These are phyloP conservation scores for Colletotrichum plurivorum DNA, from an alignment of 2,329 filamentous ascomycete genomes.

Conservation along the genomic window DNA sequence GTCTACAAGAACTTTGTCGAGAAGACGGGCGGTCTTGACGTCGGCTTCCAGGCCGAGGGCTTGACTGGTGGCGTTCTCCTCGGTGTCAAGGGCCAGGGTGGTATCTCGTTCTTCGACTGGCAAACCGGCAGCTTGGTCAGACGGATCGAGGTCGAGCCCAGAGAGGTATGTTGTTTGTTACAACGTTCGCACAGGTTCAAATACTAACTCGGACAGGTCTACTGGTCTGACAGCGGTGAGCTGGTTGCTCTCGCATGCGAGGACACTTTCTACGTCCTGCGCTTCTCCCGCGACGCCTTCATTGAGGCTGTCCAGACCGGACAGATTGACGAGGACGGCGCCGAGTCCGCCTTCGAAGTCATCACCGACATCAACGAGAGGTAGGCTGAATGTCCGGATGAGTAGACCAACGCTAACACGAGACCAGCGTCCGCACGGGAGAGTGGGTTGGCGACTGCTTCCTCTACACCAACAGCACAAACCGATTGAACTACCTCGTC, in stretches of 20 bases:
- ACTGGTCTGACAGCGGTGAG: constrained; percentile 98
- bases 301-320: constrained; percentile 86
- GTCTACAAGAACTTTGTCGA: constrained; percentile 99
- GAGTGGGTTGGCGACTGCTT: constrained; percentile 99
- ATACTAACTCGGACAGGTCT: constrained; percentile 72
- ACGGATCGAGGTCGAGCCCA: constrained; percentile 86
- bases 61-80: constrained; percentile 90
- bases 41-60: constrained; percentile 95
- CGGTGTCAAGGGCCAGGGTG: constrained; percentile 94
- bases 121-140: constrained; percentile 88
- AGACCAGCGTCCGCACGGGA: constrained; percentile 83
- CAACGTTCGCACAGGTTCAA: no score
- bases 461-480: constrained; percentile 97
- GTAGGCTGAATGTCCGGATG: constrained; percentile 57
- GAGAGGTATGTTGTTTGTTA: constrained; percentile 52
- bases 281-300: constrained; percentile 92
- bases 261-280: constrained; percentile 93
- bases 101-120: constrained; percentile 98
- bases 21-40: constrained; percentile 88
- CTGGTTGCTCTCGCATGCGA: constrained; percentile 94
- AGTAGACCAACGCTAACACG: constrained; percentile 43
- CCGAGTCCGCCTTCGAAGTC: constrained; percentile 95
- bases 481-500: constrained; percentile 97
- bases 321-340: constrained; percentile 88
- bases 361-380: constrained; percentile 95